phyloP scores from a whole-genome alignment of 208 protist genomes.

The Trichomonas tenax region DNA sequence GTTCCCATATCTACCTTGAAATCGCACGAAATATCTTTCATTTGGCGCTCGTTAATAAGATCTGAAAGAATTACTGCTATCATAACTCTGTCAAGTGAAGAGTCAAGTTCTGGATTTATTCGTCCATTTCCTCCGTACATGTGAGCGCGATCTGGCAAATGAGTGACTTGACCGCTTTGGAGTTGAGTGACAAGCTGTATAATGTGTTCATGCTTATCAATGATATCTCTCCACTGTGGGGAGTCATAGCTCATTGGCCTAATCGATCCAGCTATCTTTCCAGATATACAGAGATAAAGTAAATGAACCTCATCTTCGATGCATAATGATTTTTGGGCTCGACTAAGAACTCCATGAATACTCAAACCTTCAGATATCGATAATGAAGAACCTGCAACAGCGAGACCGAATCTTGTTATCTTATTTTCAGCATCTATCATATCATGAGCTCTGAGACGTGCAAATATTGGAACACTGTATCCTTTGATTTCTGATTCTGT shows the following conservation, averaged over 20 bases:
- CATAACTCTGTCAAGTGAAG: not conserved
- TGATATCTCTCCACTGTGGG: not conserved
- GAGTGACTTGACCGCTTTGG: not conserved
- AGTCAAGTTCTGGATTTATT: not conserved
- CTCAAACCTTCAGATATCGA: not conserved
- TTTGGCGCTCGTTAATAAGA: not conserved
- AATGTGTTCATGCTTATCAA: not conserved
- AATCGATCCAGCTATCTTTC: not conserved
- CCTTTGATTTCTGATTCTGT: not conserved
- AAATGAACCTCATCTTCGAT: slow-evolving; percentile 10
- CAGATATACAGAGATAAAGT: not conserved
- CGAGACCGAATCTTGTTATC: not conserved
- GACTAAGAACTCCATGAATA: not conserved
- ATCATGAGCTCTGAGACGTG: not conserved
- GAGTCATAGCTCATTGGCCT: not conserved
- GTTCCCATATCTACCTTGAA: not conserved
- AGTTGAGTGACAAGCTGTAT: not conserved
- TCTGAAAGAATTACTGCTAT: not conserved
- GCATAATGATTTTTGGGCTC: not conserved
- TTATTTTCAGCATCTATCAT: not conserved
- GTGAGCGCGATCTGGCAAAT: not conserved
- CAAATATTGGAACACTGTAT: not conserved
- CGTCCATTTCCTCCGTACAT: not conserved
- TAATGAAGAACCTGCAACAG: not conserved
- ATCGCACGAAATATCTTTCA: not conserved